A percentile compares a stretch with the other conserved stretches of the same genome.
phyloP scores from a whole-genome alignment of 2,329 filamentous ascomycete species.

The Phyllosticta citribraziliensis region DNA sequence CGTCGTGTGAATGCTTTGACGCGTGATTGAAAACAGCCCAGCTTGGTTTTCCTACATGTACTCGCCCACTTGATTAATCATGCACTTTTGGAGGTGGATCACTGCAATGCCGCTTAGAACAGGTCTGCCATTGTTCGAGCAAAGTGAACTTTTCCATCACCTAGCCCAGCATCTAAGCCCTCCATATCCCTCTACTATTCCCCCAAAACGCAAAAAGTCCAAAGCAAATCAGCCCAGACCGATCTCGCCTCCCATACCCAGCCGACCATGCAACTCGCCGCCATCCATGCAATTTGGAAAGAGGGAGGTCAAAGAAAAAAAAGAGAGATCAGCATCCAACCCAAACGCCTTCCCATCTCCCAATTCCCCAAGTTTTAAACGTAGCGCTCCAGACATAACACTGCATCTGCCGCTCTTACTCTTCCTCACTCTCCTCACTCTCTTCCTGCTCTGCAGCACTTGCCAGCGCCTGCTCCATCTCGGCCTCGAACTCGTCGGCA shows the following conservation, averaged over 20 bases:
- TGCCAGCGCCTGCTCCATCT: slow-evolving; percentile 33
- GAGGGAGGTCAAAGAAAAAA: not conserved
- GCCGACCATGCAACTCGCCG: not conserved
- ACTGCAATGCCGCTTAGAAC: too few species aligned
- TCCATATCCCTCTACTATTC: too few species aligned
- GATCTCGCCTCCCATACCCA: not conserved
- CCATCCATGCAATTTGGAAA: not conserved
- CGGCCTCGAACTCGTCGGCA: slow-evolving; percentile 30
- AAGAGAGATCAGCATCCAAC: not conserved
- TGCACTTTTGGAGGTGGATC: too few species aligned
- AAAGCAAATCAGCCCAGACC: not conserved
- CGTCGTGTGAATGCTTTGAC: not conserved
- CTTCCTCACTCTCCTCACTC: slow-evolving; percentile 34
- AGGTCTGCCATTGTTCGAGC: too few species aligned
- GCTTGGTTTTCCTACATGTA: too few species aligned
- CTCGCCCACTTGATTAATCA: too few species aligned
- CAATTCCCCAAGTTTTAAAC: not conserved
- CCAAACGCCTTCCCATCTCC: not conserved
- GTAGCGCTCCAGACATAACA: not conserved
- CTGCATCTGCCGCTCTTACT: slow-evolving; percentile 21
- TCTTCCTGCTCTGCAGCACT: slow-evolving; percentile 19
- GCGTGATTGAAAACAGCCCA: too few species aligned
- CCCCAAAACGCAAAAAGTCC: too few species aligned
- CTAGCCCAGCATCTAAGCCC: too few species aligned
- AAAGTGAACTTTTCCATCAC: too few species aligned